These are phyloP conservation scores for Mucor saturninus DNA, from an alignment of 371 early-diverging fungal species.

Conservation along the genomic window DNA sequence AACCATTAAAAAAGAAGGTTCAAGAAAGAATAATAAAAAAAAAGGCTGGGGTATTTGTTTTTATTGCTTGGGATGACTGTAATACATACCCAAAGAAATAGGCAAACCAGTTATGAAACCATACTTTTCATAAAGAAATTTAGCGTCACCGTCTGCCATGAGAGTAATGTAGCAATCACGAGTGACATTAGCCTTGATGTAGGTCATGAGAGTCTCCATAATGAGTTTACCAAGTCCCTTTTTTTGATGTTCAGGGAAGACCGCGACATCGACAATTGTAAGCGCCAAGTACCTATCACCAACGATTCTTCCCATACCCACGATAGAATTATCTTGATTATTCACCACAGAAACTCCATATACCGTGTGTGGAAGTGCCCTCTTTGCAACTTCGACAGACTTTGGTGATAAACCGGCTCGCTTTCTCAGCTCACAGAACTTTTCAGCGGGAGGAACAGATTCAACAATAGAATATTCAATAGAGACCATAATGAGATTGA, in stretches of 20 bases:
- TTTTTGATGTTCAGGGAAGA: constrained; percentile 6
- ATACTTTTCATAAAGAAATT: constrained; percentile 8
- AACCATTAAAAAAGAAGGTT: no score
- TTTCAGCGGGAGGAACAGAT: background rate
- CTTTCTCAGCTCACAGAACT: constrained; percentile 4
- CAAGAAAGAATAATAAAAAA: no score
- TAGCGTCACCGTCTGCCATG: constrained; percentile 13
- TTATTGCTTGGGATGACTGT: background rate
- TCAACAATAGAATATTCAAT: constrained; percentile 5
- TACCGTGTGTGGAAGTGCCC: background rate
- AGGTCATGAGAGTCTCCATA: constrained; percentile 5
- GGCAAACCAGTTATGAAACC: constrained; percentile 11
- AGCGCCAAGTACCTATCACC: background rate
- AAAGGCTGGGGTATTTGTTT: no score
- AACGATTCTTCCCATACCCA: constrained; percentile 6
- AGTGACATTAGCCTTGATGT: background rate
- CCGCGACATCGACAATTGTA: background rate
- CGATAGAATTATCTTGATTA: background rate
- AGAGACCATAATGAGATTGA: no score
- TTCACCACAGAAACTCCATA: constrained; percentile 1
- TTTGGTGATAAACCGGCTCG: background rate
- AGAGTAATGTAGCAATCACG: constrained; percentile 7
- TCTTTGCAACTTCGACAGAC: background rate
- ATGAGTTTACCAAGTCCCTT: constrained; percentile 6
- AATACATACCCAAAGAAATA: constrained; percentile 9